phyloP scores from a whole-genome alignment of 129 eudicot species.

The Flaveria robusta region DNA sequence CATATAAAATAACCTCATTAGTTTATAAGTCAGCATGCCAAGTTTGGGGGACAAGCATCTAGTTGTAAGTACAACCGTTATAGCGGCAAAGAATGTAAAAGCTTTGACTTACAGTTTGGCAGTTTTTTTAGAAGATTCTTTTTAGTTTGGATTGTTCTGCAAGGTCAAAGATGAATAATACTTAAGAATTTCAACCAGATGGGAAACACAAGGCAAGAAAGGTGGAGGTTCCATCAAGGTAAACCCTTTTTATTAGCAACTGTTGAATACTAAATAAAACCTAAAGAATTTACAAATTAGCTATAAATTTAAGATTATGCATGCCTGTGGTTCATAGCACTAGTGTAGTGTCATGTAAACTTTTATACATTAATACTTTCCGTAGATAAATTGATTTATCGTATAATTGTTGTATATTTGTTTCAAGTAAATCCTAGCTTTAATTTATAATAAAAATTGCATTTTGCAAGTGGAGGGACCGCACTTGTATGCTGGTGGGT shows the following conservation, averaged over 20 bases:
- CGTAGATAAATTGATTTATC: no score
- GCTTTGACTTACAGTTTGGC: slow-evolving; percentile 58
- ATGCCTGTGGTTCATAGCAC: background rate
- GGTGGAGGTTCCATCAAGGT: slow-evolving; percentile 61
- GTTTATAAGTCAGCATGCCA: slow-evolving; percentile 33
- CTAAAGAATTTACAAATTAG: background rate
- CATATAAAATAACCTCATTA: slow-evolving; percentile 29
- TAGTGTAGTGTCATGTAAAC: background rate
- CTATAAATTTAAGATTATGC: background rate
- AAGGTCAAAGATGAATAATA: slow-evolving; percentile 40
- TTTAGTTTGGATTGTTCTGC: slow-evolving; percentile 40
- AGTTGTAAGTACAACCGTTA: slow-evolving; percentile 52
- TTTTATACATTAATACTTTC: background rate
- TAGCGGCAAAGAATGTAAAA: slow-evolving; percentile 39
- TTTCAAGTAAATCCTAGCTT: background rate
- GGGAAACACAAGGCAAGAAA: slow-evolving; percentile 71
- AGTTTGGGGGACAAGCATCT: slow-evolving; percentile 58
- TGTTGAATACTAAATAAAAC: background rate
- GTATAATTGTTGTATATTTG: background rate
- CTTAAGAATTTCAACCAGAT: slow-evolving; percentile 37
- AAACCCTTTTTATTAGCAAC: slow-evolving; percentile 23
- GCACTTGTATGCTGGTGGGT: background rate
- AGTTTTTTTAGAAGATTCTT: slow-evolving; percentile 23
- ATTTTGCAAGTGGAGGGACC: background rate
- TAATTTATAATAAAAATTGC: background rate